Conservation (phyloP, 2,329 filamentous ascomycete species). For the Juglanconis juglandina region DNA sequence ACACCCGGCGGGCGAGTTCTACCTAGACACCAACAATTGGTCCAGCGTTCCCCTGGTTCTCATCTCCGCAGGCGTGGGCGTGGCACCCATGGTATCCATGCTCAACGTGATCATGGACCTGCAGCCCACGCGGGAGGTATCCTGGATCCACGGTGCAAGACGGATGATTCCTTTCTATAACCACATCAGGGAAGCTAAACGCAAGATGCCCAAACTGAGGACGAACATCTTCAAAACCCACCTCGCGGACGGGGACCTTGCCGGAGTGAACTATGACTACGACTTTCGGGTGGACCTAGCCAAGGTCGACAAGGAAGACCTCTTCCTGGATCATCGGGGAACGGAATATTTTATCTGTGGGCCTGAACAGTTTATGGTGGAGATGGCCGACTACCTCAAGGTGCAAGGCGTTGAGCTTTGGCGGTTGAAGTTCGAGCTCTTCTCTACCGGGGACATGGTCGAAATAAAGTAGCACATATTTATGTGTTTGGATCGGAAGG, state of each 20-base stretch:
- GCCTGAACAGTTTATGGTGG: conserved; percentile 52
- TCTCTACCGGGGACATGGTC: conserved; percentile 43
- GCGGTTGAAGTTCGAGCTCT: conserved; percentile 44
- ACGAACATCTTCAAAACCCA: conserved; percentile 50
- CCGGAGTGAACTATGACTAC: conserved; percentile 42
- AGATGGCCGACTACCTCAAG: conserved; percentile 43
- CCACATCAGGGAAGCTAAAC: conserved; percentile 44
- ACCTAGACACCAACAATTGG: conserved; percentile 42
- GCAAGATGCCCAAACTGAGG: conserved; percentile 31
- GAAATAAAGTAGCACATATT: conserved; percentile 3
- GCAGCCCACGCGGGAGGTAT: conserved; percentile 46
- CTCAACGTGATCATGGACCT: conserved; percentile 50
- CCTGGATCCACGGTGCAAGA: conserved; percentile 58
- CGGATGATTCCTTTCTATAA: conserved; percentile 51
- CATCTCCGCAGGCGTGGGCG: conserved; percentile 59
- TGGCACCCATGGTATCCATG: conserved; percentile 59
- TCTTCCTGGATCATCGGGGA: conserved; percentile 42
- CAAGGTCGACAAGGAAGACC: conserved; percentile 39
- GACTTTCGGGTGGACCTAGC: conserved; percentile 45
- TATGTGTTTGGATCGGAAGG: neutral
- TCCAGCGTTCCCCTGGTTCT: conserved; percentile 52
- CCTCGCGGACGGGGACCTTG: conserved; percentile 42
- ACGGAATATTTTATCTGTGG: conserved; percentile 55
- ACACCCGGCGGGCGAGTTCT: conserved; percentile 64
- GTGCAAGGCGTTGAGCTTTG: conserved; percentile 35